Evolutionary conservation across 2,329 filamentous ascomycete genomes (phyloP).

Genomic region (Cadophora luteo-olivacea): DNA sequence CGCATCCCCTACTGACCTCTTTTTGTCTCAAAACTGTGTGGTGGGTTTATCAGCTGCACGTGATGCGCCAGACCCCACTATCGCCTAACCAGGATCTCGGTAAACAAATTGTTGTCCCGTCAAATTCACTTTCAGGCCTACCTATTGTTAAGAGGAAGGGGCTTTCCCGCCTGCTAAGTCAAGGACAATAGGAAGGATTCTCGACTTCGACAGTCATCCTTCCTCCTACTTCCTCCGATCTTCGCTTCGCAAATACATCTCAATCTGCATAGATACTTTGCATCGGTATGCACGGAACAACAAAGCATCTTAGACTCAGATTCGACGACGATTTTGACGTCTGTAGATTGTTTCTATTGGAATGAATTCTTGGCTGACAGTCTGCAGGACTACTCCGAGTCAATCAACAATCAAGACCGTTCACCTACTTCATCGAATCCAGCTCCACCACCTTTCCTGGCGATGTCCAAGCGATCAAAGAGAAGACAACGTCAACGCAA

Average conservation of each 20-base stretch:
- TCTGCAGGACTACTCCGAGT: neutral
- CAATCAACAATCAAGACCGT: neutral
- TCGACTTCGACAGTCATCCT: neutral
- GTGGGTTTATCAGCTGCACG: neutral
- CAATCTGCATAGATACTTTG: neutral
- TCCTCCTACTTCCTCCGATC: neutral
- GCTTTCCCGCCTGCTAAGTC: neutral
- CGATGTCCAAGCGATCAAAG: neutral
- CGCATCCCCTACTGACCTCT: neutral
- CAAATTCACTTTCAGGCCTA: constrained; percentile 12
- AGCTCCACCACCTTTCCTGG: neutral
- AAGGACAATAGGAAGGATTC: neutral
- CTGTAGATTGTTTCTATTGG: no score
- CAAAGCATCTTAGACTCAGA: neutral
- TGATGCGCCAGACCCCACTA: neutral
- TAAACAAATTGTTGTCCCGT: constrained; percentile 1
- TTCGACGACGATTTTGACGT: constrained; percentile 6
- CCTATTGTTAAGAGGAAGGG: neutral
- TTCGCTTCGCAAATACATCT: neutral
- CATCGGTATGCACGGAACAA: neutral
- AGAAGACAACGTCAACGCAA: neutral
- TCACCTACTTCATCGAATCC: neutral
- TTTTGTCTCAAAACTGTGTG: no score
- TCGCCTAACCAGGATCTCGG: neutral
- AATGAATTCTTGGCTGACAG: no score